Evolutionary conservation across 768 basidiomycete genomes (phyloP), one percentile per base, ranked within the genome.

Genomic region (Mycena vitilis): DNA sequence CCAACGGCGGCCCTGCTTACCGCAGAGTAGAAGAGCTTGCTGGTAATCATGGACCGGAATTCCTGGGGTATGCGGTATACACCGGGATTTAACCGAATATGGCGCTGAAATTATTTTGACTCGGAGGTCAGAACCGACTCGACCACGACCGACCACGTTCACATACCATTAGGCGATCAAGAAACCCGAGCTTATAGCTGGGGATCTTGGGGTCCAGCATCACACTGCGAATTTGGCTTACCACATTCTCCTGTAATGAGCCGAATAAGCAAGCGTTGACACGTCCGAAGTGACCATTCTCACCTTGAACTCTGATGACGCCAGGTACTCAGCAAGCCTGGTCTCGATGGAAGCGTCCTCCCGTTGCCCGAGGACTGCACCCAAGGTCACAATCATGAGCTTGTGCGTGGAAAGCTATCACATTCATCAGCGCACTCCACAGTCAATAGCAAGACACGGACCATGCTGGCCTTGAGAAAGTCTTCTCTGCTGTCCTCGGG

Each of bases 41-140:
- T 54, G 2, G 61, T 62, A 22, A 62, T 53, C 18, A 34, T 34
- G 9, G 2, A 20, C 12, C 52, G 52, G 25, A 62, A 44, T 38
- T 62, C 61, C 37, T 52, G 52, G 10, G 61, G 61, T 53, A 62
- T 62, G 25, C 38, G 51, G 61, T 62, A 62, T 20, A 36, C 25
- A 0, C 22, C 42, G 0, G 61, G 61, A 54, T 62, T 62, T 1
- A 62, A 40, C 7, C 61, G 37, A 8, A 62, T 62, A 22, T 62
- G 61, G 15, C 42, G 61, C 52, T n/a, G n/a, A n/a, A n/a, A n/a
- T n/a, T n/a, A n/a, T n/a, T n/a, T n/a, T n/a, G n/a, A n/a, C n/a
- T n/a, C n/a, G n/a, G n/a, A n/a, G n/a, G n/a, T n/a, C n/a, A n/a
- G n/a, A n/a, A n/a, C n/a, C n/a, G n/a, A n/a, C n/a, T n/a, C n/a